These are phyloP conservation scores for Bolboschoenoplectus hybrid DNA, from an alignment of 202 grass and related monocot genomes.

Conservation along the genomic window DNA sequence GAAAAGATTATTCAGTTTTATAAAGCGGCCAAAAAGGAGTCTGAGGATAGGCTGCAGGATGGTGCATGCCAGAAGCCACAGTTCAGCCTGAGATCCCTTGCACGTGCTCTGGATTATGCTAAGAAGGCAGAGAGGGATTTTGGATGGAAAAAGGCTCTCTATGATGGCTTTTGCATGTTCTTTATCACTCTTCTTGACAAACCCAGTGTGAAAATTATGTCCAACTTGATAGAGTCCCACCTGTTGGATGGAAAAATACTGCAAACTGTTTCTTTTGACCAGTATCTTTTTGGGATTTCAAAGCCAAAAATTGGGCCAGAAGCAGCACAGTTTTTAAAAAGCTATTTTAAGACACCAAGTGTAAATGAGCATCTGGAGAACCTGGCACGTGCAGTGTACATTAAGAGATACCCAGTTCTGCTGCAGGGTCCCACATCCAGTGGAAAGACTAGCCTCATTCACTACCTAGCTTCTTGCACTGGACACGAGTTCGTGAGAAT, in stretches of 20 bases:
- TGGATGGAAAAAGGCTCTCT: constrained; percentile 77
- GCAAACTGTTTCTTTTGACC: constrained; percentile 53
- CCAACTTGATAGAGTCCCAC: constrained; percentile 59
- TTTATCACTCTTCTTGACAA: constrained; percentile 90
- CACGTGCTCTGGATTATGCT: constrained; percentile 72
- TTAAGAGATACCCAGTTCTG: constrained; percentile 86
- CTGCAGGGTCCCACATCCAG: constrained; percentile 96
- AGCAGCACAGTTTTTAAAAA: constrained; percentile 47
- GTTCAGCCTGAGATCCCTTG: constrained; percentile 93
- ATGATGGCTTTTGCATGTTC: constrained; percentile 99
- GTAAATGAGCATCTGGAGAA: constrained; percentile 79
- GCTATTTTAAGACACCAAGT: constrained; percentile 80
- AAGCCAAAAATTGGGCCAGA: constrained; percentile 31
- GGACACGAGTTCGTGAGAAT: constrained; percentile 92
- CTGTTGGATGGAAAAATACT: constrained; percentile 61
- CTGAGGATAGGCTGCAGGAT: constrained; percentile 85
- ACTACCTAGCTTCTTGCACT: constrained; percentile 80
- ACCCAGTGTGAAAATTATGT: constrained; percentile 79
- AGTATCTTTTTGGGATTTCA: constrained; percentile 64
- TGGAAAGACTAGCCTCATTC: constrained; percentile 93
- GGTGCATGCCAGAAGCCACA: constrained; percentile 95
- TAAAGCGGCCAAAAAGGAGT: constrained; percentile 77
- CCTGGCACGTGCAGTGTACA: constrained; percentile 88
- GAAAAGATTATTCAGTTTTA: constrained; percentile 80
- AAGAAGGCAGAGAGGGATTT: constrained; percentile 65